phyloP scores from a whole-genome alignment of 169 alveolate genomes.

The Plasmodium knowlesi region DNA sequence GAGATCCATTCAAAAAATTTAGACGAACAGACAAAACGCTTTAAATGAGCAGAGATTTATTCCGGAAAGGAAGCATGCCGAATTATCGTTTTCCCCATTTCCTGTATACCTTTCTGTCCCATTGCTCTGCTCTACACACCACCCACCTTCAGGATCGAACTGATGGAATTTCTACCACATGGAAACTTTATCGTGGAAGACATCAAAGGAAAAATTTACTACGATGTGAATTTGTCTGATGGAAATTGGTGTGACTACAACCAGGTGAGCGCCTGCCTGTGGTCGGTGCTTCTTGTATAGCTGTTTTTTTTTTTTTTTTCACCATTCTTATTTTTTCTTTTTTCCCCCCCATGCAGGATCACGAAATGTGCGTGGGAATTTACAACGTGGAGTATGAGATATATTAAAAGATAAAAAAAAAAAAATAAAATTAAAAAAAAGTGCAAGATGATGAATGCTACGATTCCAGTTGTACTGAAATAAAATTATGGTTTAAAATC shows the following conservation, averaged over 20 bases:
- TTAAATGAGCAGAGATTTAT: neutral
- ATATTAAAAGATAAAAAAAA: neutral
- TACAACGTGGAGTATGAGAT: slow-evolving; percentile 51
- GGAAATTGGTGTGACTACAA: slow-evolving; percentile 67
- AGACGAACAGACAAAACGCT: neutral
- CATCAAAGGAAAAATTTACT: slow-evolving; percentile 47
- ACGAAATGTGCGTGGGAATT: slow-evolving; percentile 68
- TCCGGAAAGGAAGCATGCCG: too few species aligned
- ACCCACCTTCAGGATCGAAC: slow-evolving; percentile 19
- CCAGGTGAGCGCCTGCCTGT: slow-evolving; percentile 5
- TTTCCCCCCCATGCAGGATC: slow-evolving; percentile 8
- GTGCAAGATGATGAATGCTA: neutral
- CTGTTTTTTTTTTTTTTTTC: neutral
- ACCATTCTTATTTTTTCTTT: neutral
- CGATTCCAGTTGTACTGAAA: neutral
- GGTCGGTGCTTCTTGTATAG: neutral
- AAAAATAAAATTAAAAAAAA: neutral
- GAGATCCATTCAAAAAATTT: neutral
- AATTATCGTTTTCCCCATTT: neutral
- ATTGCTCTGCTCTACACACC: neutral
- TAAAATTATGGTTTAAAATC: neutral
- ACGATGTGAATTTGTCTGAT: slow-evolving; percentile 52
- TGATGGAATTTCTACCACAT: slow-evolving; percentile 24
- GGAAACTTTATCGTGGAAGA: slow-evolving; percentile 60
- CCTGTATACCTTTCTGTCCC: neutral